Base-by-base conservation (phyloP, 495 filamentous ascomycete species). In the Neurospora sp. region DNA sequence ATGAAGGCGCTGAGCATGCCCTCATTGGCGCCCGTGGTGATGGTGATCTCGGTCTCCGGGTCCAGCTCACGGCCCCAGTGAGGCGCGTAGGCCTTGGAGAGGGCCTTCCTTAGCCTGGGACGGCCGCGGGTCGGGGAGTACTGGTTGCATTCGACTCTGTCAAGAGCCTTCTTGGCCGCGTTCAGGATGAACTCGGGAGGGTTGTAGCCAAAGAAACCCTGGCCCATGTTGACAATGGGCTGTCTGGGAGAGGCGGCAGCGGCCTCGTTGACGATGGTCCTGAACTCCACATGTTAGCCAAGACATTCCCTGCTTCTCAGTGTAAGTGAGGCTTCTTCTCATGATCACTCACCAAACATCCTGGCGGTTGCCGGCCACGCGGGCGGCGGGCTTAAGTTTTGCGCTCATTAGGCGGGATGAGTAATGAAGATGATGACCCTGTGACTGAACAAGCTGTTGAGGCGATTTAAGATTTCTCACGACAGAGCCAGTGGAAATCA, bases 201-300 rank as follows among this genome's bases (percentile, higher is more conserved):
- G 78, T 99, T 99, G 80, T 99, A 99, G 39, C 96, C 96, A 82
- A 96, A 97, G 86, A 96, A 97, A n/a, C 94, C 94, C 82, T 97
- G 94, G 69, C 94, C 94, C 90, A 97, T 94, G 82, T 97, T 97
- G 74, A 96, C 89, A 76, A 98, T 95, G 72, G 94, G 93, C 79
- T 97, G 93, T 68, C 91, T 90, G 8, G 94, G 93, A 10, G 94
- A 97, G 8, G 92, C 91, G 1, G 86, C 85, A 0, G 88, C 88
- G 0, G 93, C 96, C 85, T 98, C 96, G 77, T 99, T 99, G 85
- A 99, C 89, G 81, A 97, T 97, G 45, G 92, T 90, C 93, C 93
- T 97, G 73, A 12, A 53, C 20, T 45, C 27, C 22, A 22, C 70
- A 6, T 41, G 41, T 71, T 71, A 74, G 44, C 71, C 8, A 18